Evolutionary conservation across 192 early-diverging fungal genomes (phyloP), one percentile per base, ranked within the genome.

Genomic region (Coemansia sp.): DNA sequence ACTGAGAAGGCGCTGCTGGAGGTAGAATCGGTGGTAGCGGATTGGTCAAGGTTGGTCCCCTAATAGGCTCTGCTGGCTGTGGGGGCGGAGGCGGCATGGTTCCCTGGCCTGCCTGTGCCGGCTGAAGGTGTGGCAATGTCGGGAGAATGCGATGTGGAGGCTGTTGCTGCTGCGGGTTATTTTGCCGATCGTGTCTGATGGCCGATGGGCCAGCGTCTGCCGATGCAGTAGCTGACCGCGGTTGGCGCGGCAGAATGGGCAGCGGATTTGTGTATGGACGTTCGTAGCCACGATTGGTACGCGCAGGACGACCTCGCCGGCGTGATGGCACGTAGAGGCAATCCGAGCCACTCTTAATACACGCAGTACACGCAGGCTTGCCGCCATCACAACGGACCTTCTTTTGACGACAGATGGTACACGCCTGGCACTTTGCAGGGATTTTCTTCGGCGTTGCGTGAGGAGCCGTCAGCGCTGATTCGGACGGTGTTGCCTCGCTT

Each of bases 321-420:
- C 79, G 58, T 49, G 79, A 82, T 18, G 74, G 79, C 52, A 82
- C 79, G 56, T 82, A 82, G 30, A 67, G 65, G 64, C 82, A 83
- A 23, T 76, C 74, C 28, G 70, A 41, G 34, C 62, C 62, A 54
- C 65, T 71, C 25, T 72, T 60, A 26, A 62, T 19, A 62, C 82
- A 83, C 10, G 78, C 78, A 10, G 77, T 64, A 52, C 82, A 83
- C n/a, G 48, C 55, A 10, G 82, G 82, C 64, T 76, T 79, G 32
- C 48, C 59, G 47, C 82, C 82, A 55, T 83, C 78, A 52, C 82
- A 83, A 41, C 67, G 65, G 47, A 83, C 74, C 51, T 83, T 83
- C 62, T 83, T 83, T 41, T 73, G 77, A 34, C 82, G 70, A 30
- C 82, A 83, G 52, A 68, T 71, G 12, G 78, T 79, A 64, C 82